Base-by-base conservation (phyloP, 1,284 basidiomycete species). In the Athelia psychrophila region DNA sequence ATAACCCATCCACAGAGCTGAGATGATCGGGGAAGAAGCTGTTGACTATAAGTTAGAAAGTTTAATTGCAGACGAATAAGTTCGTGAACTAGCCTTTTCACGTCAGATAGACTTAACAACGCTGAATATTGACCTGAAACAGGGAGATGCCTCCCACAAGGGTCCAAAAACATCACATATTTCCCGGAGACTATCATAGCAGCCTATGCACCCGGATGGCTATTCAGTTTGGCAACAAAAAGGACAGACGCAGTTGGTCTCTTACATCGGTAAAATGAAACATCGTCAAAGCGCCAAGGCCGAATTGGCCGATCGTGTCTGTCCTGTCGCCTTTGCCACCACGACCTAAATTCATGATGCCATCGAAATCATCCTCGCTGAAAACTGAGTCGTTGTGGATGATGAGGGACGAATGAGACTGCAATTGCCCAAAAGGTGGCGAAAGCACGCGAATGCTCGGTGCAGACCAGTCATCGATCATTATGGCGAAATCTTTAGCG, bases 221-320 rank as follows among this genome's bases (percentile, higher is more conserved):
- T 35, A 18, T 20, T 42, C 9, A 42, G 38, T 20, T 25, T n/a
- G 2, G 25, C 12, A 22, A 33, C 40, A 44, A 3, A 25, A 45
- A 48, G 38, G 19, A n/a, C 44, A 35, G 20, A 16, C 12, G 15
- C 9, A 25, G 55, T 8, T 42, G 27, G 6, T 30, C 13, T 30
- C 66, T 35, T 52, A 77, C 77, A 61, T 80, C 77, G 1, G 73
- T 72, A 46, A 79, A 70, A 53, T 79, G 75, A 50, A 75, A 81
- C 65, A 79, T 72, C 0, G 74, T 73, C 8, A 80, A 63, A 6
- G 76, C 72, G 6, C 79, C 79, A 12, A 76, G 63, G 2, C 78
- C 79, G 62, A 78, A 81, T 35, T 74, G 72, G 2, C 78, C 78
- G 48, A 80, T 79, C 2, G 65, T 72, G 47, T 70, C 68, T 0